phyloP scores from a whole-genome alignment of 306 rosid genomes.

The Prunus kanzakura region DNA sequence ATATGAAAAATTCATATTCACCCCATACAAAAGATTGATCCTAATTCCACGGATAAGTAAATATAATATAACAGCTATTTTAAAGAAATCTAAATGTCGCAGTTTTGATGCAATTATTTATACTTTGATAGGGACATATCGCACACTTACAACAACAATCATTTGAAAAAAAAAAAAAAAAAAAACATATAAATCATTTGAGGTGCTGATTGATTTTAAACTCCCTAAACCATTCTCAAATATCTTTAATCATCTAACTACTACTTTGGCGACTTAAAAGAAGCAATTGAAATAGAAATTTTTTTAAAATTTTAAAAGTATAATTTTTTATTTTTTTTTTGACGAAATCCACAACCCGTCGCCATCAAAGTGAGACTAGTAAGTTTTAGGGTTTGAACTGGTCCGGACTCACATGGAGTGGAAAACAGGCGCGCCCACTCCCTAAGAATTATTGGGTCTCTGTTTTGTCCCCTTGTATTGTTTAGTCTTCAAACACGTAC shows the following conservation, averaged over 20 bases:
- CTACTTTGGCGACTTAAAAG: neutral
- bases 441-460: constrained; percentile 16
- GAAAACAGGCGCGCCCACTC: constrained; percentile 27
- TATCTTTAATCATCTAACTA: neutral
- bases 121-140: neutral
- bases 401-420: constrained; percentile 44
- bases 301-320: too few relatives aligned
- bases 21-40: too few relatives aligned
- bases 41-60: too few relatives aligned
- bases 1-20: too few relatives aligned
- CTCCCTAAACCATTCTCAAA: neutral
- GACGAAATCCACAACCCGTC: constrained; percentile 1
- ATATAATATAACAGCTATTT: too few relatives aligned
- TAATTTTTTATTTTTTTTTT: too few relatives aligned
- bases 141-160: neutral
- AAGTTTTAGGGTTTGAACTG: constrained; percentile 15
- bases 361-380: constrained; percentile 19
- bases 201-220: neutral
- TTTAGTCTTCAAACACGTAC: neutral
- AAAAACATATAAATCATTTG: neutral
- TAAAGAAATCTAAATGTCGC: neutral
- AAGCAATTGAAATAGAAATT: neutral
- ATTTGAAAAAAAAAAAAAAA: neutral
- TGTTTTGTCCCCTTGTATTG: constrained; percentile 14
- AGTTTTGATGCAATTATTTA: neutral